Conservation (phyloP, 1,284 basidiomycete genomes). For the Ceratobasidium papillatum region DNA sequence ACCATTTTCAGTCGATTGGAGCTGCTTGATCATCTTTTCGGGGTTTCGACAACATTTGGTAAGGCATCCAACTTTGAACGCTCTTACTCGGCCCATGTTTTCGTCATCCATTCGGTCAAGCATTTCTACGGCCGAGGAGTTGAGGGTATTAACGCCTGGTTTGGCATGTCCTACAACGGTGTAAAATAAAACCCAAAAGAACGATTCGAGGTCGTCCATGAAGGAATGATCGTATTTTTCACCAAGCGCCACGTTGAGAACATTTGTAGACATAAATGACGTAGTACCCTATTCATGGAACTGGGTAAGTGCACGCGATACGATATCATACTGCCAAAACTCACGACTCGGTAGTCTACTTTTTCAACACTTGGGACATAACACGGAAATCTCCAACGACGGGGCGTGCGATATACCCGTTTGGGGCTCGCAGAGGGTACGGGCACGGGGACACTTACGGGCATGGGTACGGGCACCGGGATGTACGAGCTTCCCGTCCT, state of each 20-base stretch:
- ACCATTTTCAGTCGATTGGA: not conserved
- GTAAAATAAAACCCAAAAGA: slow-evolving; percentile 29
- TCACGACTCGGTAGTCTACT: slow-evolving; percentile 31
- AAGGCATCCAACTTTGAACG: not conserved
- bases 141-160: not conserved
- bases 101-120: not conserved
- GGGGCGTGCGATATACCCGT: not conserved
- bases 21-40: not conserved
- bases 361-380: not conserved
- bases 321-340: not conserved
- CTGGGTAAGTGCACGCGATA: not conserved
- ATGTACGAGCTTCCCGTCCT: not conserved
- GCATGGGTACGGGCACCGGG: not conserved
- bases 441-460: no score
- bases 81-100: not conserved
- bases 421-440: not conserved
- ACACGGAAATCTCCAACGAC: no score
- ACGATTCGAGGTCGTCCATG: slow-evolving; percentile 37
- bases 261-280: slow-evolving; percentile 21
- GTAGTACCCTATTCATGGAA: slow-evolving; percentile 1
- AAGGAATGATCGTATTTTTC: not conserved
- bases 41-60: not conserved
- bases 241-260: not conserved
- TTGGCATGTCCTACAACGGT: not conserved
- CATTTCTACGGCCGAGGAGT: not conserved